phyloP scores from a whole-genome alignment of 192 early-diverging fungal species.

The Backusella parvicylindrica region DNA sequence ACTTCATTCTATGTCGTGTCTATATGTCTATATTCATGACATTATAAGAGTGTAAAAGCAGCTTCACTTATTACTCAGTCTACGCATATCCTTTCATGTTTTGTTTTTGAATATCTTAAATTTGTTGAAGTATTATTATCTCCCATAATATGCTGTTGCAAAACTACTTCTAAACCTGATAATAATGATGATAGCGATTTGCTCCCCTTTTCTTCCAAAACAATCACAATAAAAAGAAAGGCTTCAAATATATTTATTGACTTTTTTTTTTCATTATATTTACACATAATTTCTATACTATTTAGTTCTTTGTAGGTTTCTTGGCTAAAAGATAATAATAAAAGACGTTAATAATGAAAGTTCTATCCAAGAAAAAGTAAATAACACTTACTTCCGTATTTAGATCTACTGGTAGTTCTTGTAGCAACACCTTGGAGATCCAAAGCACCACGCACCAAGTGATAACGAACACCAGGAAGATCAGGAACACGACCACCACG shows the following conservation, averaged over 20 bases:
- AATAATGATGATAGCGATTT: not conserved
- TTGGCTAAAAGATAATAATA: constrained; percentile 23
- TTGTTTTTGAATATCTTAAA: not conserved
- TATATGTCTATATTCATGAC: no score
- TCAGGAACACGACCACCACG: constrained; percentile 93
- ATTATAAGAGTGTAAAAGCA: no score
- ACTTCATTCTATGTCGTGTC: no score
- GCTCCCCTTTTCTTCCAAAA: not conserved
- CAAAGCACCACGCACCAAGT: constrained; percentile 86
- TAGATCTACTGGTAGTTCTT: constrained; percentile 76
- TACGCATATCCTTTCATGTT: no score
- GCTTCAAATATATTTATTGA: not conserved
- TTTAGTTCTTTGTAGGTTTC: constrained; percentile 34
- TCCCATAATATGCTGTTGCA: not conserved
- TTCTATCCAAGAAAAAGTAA: constrained; percentile 29
- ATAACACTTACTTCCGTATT: constrained; percentile 83
- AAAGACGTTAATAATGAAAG: not conserved
- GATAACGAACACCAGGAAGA: constrained; percentile 97
- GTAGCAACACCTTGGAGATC: constrained; percentile 94
- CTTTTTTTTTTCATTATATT: not conserved
- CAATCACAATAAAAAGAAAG: not conserved
- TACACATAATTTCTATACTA: not conserved
- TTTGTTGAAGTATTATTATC: not conserved
- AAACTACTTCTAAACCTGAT: no score
- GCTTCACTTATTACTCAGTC: no score